These are phyloP conservation scores for Cynanchum wilfordii DNA, from an alignment of 257 asterid species.

Conservation along the genomic window DNA sequence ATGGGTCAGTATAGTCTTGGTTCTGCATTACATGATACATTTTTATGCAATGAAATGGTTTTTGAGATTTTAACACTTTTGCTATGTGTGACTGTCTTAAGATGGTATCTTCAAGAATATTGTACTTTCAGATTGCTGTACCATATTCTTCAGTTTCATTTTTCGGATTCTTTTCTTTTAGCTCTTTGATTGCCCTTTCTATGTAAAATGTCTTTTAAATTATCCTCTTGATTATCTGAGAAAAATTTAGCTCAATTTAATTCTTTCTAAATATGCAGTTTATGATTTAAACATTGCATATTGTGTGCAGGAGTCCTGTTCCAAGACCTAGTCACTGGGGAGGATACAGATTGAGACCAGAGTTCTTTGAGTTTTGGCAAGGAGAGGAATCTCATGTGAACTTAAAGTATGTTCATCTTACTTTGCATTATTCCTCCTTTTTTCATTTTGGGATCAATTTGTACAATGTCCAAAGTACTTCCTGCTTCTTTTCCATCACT, in stretches of 20 bases:
- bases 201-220: neutral
- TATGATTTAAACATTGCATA: neutral
- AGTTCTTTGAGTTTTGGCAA: constrained; percentile 83
- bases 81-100: neutral
- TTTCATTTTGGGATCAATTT: neutral
- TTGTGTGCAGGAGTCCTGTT: constrained; percentile 42
- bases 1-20: constrained; percentile 44
- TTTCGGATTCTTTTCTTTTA: neutral
- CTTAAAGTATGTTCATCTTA: constrained; percentile 14
- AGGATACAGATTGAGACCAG: constrained; percentile 70
- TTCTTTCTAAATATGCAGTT: neutral
- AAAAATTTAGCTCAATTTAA: neutral
- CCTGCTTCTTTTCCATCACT: neutral
- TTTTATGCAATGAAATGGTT: constrained; percentile 6
- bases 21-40: neutral
- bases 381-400: constrained; percentile 63
- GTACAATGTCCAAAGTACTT: neutral
- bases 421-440: neutral
- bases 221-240: neutral
- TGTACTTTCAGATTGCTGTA: neutral
- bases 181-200: neutral
- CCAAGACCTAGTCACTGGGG: constrained; percentile 79
- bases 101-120: neutral
- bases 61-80: neutral
- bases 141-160: neutral